Base-by-base conservation (phyloP, 176 grass and related monocot species). In the Themeda triandra region DNA sequence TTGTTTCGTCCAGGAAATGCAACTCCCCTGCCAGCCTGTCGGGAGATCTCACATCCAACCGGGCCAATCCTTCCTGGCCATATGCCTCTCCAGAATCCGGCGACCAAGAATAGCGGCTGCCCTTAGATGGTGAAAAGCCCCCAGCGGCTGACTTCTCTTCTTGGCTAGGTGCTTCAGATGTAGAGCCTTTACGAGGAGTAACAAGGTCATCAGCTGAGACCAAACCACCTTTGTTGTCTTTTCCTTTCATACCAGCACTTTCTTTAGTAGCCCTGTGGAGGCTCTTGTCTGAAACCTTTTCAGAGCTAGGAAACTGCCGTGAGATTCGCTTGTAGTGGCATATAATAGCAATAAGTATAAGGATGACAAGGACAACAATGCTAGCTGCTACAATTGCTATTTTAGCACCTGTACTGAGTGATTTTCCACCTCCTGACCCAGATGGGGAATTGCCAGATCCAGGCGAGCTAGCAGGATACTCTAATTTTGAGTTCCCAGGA, bases 1-100 rank as follows among this genome's bases (percentile, higher is more conserved):
- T 99, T 72, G 96, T 96, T 80, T 99, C 96, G 32, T 99, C 96
- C 23, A 99, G 82, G 84, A 99, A 99, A 71, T 99, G 78, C 35
- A 99, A 63, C 60, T 99, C 96, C 33, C 96, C 96, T 31, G 91
- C 93, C 75, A 99, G 5, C 75, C 84, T 92, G 79, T 96, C 93
- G 0, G 96, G 96, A 42, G 96, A 99, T 28, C 91, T 88, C 10
- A 92, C 91, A 70, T 96, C 96, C 91, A 99, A 75, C 66, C 91
- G 85, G 46, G 91, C 71, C 10, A 98, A 64, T 48, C 88, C 89
- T 92, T 91, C 87, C 67, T 92, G 93, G 17, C 33, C 30, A 8
- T 87, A 87, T 7, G 82, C 78, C 44, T 92, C 93, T 48, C 93
- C 89, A 44, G 96, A 92, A 54, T 96, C 96, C 0, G 96, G 96